Evolutionary conservation across 2,329 filamentous ascomycete genomes (phyloP), one percentile per base, ranked within the genome.

Genomic region (Talaromyces albobiverticillius): DNA sequence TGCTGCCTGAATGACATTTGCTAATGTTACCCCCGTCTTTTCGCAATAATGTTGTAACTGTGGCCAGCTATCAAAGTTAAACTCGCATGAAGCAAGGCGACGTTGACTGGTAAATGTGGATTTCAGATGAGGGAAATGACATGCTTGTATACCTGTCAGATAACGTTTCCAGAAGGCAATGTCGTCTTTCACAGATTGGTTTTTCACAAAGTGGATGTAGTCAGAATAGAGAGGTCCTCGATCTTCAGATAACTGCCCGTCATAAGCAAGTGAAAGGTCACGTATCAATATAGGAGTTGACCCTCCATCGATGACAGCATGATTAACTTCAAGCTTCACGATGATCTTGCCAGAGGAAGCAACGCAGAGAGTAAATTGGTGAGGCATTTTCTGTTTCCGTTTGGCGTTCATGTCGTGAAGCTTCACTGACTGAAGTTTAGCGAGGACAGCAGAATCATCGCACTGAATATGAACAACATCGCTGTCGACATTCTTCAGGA

Each of bases 161-260:
- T 71, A 71, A 18, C 53, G 42, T 38, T 65, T 70, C 71, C 71
- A 73, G 57, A 72, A 67, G 1, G 49, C 53, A 14, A 71, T 48
- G 5, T 66, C 66, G 5, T 62, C 57, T 13, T 46, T 54, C n/a
- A 50, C 62, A 34, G 63, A 61, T 29, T 65, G 63, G 1, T 58
- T 61, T 47, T 60, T 62, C 22, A 69, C 63, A 38, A 66, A 67
- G n/a, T 64, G 62, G 50, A 74, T 71, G 46, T 73, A 74, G 1
- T 72, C 64, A 46, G 68, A 68, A 57, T 70, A 73, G 4, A 56
- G 59, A 11, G 71, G 69, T 1, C 68, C 67, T 14, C 58, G 25
- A 2, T 57, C 63, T 3, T 65, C 59, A 9, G 62, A 45, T 8
- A 71, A 23, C 68, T 68, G 10, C 68, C 68, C 45, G 16, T 70